These are phyloP conservation scores for Psilocybe mexicana DNA, from an alignment of 1,284 basidiomycete species.

Conservation along the genomic window DNA sequence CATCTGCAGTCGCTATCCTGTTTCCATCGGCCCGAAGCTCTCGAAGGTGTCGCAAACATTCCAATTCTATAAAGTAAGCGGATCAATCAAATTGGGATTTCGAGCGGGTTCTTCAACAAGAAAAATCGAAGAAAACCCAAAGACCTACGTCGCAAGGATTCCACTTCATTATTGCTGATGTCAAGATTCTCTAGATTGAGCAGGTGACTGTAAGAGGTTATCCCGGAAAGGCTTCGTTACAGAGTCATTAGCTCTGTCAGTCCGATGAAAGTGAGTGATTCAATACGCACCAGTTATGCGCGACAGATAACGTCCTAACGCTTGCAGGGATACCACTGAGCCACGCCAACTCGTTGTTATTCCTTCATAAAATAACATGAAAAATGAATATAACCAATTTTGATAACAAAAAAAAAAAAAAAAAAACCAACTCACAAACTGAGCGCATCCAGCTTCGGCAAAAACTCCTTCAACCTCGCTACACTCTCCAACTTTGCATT, in stretches of 20 bases:
- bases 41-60: slow-evolving; percentile 80
- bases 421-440: slow-evolving; percentile 62
- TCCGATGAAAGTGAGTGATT: too few species aligned
- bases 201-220: slow-evolving; percentile 90
- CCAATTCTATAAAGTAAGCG: slow-evolving; percentile 62
- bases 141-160: slow-evolving; percentile 80
- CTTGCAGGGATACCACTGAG: slow-evolving; percentile 82
- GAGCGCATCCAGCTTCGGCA: slow-evolving; percentile 82
- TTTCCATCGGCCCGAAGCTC: slow-evolving; percentile 91
- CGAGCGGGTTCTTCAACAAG: slow-evolving; percentile 10
- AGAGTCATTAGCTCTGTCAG: neutral
- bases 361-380: slow-evolving; percentile 45
- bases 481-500: slow-evolving; percentile 85
- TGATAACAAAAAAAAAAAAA: neutral
- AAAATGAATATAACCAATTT: slow-evolving; percentile 12
- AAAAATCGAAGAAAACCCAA: slow-evolving; percentile 13
- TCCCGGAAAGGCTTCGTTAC: slow-evolving; percentile 65
- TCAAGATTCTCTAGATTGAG: slow-evolving; percentile 87
- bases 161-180: slow-evolving; percentile 88
- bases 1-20: slow-evolving; percentile 74
- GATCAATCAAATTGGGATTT: slow-evolving; percentile 9
- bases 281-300: slow-evolving; percentile 66
- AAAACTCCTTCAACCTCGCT: slow-evolving; percentile 90
- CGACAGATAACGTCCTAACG: slow-evolving; percentile 80
- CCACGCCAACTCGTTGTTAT: slow-evolving; percentile 82